Evolutionary conservation across 164 flowering plant species (phyloP).

Genomic region (Piper longum): DNA sequence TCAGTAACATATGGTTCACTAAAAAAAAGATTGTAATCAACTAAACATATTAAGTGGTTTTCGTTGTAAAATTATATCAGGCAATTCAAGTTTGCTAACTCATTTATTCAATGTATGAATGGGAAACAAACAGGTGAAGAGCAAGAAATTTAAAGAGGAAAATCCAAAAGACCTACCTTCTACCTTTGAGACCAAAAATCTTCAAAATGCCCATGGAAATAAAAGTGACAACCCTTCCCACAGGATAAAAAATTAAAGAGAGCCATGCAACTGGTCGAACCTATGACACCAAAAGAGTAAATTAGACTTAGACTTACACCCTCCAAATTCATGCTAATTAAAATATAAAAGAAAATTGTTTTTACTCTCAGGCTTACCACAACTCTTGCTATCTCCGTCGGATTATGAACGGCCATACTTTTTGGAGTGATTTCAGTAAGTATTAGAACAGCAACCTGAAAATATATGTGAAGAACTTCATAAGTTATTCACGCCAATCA

Average conservation of each 20-base stretch:
- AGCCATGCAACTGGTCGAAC: conserved; percentile 99
- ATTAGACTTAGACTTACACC: conserved; percentile 7
- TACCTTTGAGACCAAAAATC: conserved; percentile 82
- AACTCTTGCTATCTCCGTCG: conserved; percentile 89
- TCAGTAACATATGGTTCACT: conserved; percentile 98
- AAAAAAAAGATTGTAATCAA: conserved; percentile 2
- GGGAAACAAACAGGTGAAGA: not conserved
- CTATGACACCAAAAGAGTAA: conserved; percentile 25
- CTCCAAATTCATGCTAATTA: not conserved
- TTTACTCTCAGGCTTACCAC: conserved; percentile 50
- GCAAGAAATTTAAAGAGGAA: not conserved
- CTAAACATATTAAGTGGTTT: not conserved
- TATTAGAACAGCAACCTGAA: conserved; percentile 84
- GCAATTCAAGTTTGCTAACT: not conserved
- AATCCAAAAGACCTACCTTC: conserved; percentile 39
- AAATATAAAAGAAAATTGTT: not conserved
- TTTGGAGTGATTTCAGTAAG: conserved; percentile 98
- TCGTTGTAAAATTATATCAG: not conserved
- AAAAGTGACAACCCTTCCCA: conserved; percentile 88
- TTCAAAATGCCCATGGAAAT: conserved; percentile 92
- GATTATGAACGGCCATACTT: conserved; percentile 94
- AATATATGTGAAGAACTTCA: conserved; percentile 1
- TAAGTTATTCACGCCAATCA: not conserved
- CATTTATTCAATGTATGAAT: not conserved
- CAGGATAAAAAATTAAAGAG: conserved; percentile 84